Percentiles rank a stretch among this genome's conserved stretches.
Evolutionary conservation across 2,329 filamentous ascomycete genomes (phyloP).

Genomic region (Aspergillus melleus): DNA sequence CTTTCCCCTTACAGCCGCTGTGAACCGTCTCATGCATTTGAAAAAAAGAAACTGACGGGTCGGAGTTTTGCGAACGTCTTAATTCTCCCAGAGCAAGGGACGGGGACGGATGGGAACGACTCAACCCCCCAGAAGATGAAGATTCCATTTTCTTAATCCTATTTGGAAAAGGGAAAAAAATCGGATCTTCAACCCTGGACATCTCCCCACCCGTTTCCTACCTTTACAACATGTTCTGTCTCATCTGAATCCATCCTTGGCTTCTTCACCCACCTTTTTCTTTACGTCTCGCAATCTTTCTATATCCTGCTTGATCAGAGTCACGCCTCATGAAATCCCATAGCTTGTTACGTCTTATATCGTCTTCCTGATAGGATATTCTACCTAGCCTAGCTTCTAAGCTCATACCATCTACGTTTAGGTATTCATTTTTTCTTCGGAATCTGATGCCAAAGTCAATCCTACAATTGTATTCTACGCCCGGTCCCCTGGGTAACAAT

Average conservation of each 20-base stretch:
- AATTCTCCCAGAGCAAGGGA: background rate
- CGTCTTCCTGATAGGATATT: background rate
- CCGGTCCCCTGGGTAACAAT: too few relatives aligned
- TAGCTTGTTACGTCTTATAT: slow-evolving; percentile 22
- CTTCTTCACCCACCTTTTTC: background rate
- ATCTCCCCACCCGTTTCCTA: background rate
- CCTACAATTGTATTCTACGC: too few relatives aligned
- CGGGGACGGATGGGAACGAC: background rate
- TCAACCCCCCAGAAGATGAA: background rate
- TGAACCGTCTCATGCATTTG: slow-evolving; percentile 20
- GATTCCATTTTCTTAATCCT: too few relatives aligned
- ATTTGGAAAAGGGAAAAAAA: too few relatives aligned
- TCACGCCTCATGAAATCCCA: slow-evolving; percentile 40
- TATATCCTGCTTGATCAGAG: slow-evolving; percentile 33
- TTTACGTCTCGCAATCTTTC: slow-evolving; percentile 24
- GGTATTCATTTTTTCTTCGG: background rate
- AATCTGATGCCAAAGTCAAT: background rate
- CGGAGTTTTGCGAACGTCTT: slow-evolving; percentile 9
- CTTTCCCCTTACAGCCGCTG: slow-evolving; percentile 6
- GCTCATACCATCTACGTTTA: background rate
- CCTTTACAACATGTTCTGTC: background rate
- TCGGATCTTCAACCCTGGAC: too few relatives aligned
- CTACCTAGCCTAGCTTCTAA: background rate
- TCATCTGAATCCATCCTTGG: background rate
- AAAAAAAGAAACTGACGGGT: slow-evolving; percentile 20